Conservation (phyloP, 2,329 filamentous ascomycete genomes). For the Macrophomina phaseolina region DNA sequence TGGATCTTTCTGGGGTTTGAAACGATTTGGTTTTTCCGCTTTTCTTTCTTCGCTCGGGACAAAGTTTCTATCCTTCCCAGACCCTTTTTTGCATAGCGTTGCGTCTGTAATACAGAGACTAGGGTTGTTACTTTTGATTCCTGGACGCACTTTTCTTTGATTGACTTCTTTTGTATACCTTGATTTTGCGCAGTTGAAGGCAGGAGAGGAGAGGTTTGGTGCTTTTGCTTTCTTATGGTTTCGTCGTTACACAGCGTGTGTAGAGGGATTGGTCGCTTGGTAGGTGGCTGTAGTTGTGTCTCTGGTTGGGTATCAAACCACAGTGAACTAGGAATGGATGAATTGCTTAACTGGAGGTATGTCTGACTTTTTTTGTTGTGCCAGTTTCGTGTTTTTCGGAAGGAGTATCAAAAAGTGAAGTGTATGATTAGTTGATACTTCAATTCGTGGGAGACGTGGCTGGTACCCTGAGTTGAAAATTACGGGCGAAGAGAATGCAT, state of each 20-base stretch:
- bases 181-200: background rate
- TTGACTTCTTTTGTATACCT: conserved; percentile 18
- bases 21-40: background rate
- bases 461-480: too few species aligned
- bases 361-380: background rate
- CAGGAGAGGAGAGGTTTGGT: background rate
- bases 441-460: too few species aligned
- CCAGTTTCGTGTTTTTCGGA: too few species aligned
- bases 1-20: background rate
- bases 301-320: background rate
- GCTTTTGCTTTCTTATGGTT: background rate
- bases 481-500: too few species aligned
- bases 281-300: background rate
- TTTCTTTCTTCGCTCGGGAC: background rate
- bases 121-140: background rate
- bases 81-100: conserved; percentile 19
- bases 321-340: background rate
- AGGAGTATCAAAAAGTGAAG: too few species aligned
- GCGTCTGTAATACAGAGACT: conserved; percentile 19
- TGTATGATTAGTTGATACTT: too few species aligned
- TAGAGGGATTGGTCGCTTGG: background rate
- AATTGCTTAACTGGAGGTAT: background rate
- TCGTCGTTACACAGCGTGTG: background rate
- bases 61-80: background rate
- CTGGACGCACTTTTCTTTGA: background rate